Conservation (phyloP, 169 alveolate species). For the Theileria equi region DNA sequence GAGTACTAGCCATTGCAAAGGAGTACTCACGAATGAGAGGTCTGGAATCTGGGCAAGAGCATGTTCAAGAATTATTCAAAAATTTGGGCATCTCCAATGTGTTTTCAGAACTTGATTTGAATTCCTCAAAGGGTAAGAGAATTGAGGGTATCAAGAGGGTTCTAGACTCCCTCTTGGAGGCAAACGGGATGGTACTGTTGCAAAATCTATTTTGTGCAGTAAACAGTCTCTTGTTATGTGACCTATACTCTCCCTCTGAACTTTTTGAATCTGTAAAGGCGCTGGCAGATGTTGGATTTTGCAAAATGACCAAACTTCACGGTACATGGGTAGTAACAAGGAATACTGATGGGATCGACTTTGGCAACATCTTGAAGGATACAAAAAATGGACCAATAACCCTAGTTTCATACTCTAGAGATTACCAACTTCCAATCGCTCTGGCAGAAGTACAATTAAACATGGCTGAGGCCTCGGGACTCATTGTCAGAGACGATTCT, state of each 20-base stretch:
- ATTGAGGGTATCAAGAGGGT: conserved; percentile 12
- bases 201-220: conserved; percentile 49
- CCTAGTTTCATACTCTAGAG: conserved; percentile 1
- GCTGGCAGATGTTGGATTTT: conserved; percentile 8
- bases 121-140: background rate
- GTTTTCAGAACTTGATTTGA: background rate
- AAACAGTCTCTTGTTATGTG: conserved; percentile 24
- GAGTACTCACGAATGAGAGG: conserved; percentile 5
- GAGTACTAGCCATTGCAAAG: conserved; percentile 4
- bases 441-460: conserved; percentile 40
- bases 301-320: conserved; percentile 24
- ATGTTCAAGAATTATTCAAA: background rate
- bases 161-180: background rate
- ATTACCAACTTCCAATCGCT: conserved; percentile 7
- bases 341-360: background rate
- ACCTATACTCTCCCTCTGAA: conserved; percentile 31
- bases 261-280: conserved; percentile 12
- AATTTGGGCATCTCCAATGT: background rate
- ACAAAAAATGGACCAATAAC: conserved; percentile 30
- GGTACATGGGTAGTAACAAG: conserved; percentile 15
- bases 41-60: background rate
- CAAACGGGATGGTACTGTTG: conserved; percentile 28
- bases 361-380: background rate
- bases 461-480: conserved; percentile 45
- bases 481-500: conserved; percentile 51